Percentiles rank a stretch among this genome's conserved stretches.
Conservation (phyloP, 2,329 filamentous ascomycete genomes). For the Trichoderma hamatum region DNA sequence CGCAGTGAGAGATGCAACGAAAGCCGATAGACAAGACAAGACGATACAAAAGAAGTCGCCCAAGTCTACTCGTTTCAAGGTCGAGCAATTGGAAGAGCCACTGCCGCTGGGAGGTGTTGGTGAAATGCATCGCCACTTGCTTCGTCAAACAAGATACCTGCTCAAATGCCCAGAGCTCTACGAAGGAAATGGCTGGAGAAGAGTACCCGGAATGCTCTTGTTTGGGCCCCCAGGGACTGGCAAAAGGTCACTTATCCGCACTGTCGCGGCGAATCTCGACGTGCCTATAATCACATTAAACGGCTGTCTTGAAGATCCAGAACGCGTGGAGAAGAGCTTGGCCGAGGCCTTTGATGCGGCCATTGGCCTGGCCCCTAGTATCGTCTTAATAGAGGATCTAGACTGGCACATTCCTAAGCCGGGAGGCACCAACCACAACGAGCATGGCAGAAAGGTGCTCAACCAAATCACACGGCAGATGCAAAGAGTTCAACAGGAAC, state of each 20-base stretch:
- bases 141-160: constrained; percentile 23
- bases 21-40: constrained; percentile 36
- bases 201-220: constrained; percentile 63
- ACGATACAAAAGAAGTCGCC: constrained; percentile 37
- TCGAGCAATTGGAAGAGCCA: constrained; percentile 35
- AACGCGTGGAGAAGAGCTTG: constrained; percentile 45
- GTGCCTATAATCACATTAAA: constrained; percentile 69
- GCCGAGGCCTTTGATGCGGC: constrained; percentile 69
- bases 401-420: constrained; percentile 79
- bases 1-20: background rate
- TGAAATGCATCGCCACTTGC: constrained; percentile 34
- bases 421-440: constrained; percentile 77
- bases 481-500: constrained; percentile 74
- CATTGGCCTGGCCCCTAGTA: constrained; percentile 79
- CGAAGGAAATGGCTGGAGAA: constrained; percentile 28
- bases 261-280: constrained; percentile 70
- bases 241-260: constrained; percentile 76
- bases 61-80: constrained; percentile 38
- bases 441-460: constrained; percentile 88
- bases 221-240: constrained; percentile 81
- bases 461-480: constrained; percentile 84
- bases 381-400: constrained; percentile 91
- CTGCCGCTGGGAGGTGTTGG: constrained; percentile 38
- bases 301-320: constrained; percentile 43
- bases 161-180: constrained; percentile 34